Base-by-base conservation (phyloP, 2,329 filamentous ascomycete species). In the Ploettnerulaceae sp. region DNA sequence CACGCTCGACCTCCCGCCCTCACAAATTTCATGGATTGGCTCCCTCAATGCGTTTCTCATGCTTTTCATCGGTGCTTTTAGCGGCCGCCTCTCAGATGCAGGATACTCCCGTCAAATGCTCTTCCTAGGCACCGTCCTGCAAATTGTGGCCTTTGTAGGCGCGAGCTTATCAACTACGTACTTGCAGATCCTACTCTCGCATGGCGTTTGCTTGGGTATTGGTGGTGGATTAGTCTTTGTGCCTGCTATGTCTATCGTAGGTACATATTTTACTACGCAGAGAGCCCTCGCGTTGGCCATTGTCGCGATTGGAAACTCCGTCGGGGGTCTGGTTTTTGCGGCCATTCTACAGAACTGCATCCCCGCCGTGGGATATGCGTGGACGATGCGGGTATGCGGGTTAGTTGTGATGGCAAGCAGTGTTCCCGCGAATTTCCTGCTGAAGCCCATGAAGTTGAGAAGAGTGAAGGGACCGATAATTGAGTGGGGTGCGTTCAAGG, bases 321-420 rank as follows among this genome's bases (percentile, higher is more conserved):
- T 75, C 0, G 83, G 82, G 1, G 81, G 81, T 0, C 66, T 84
- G 17, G 69, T 85, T 2, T 86, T 82, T 58, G 81, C 82, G 0
- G 68, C 77, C 1, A 70, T 79, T 14, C 69, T 75, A 6, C 63
- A 68, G 24, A 56, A 62, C 24, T 49, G 71, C 7, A 49, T 72
- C 4, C 61, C 61, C 1, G 52, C 46, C 8, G 58, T 71, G 33
- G 70, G 69, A 3, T 72, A 71, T 54, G 58, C 51, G 1, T 72
- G 69, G 69, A 64, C 71, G 0, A 61, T 71, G 25, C 61, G 70
- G 5, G 61, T 67, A 3, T 61, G 75, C 29, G 71, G 66, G 0
- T 71, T 76, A 47, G 60, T 74, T n/a, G 61, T 68, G n/a, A 56
- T 72, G 20, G 62, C 54, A 9, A 60, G 47, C 20, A 61, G 66